phyloP scores from a whole-genome alignment of 345 rosid genomes.

The Brassica rapa region DNA sequence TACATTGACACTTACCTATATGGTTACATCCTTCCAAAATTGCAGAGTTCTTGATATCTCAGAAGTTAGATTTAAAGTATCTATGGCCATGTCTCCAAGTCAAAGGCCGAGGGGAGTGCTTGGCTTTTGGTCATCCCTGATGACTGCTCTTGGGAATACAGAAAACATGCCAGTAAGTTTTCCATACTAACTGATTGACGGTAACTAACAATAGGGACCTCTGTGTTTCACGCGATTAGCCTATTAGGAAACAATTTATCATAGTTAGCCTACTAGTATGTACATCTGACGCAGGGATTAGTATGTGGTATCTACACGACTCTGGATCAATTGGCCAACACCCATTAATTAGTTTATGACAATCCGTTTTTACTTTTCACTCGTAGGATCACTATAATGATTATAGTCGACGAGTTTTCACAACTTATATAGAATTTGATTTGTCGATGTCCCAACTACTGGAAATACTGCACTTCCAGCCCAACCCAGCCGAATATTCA shows the following conservation, averaged over 20 bases:
- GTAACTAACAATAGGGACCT: constrained; percentile 2
- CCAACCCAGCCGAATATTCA: constrained; percentile 8
- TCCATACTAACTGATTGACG: constrained; percentile 6
- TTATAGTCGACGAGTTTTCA: constrained; percentile 8
- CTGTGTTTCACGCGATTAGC: constrained; percentile 6
- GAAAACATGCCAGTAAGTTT: constrained; percentile 94
- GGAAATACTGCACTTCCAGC: constrained; percentile 5
- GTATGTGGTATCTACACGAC: too few relatives aligned
- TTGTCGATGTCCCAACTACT: constrained; percentile 6
- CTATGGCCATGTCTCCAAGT: constrained; percentile 96
- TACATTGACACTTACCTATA: not conserved
- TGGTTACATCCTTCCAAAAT: constrained; percentile 34
- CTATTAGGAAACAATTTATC: not conserved
- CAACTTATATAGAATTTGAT: constrained; percentile 13
- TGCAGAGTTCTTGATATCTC: constrained; percentile 84
- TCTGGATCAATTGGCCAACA: too few relatives aligned
- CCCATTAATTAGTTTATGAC: not conserved
- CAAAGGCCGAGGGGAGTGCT: constrained; percentile 96
- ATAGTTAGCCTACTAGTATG: not conserved
- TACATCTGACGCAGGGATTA: too few relatives aligned
- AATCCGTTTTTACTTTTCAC: not conserved
- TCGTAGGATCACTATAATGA: constrained; percentile 1
- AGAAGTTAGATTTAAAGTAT: constrained; percentile 86
- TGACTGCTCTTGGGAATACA: constrained; percentile 98
- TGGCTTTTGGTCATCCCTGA: constrained; percentile 97